Evolutionary conservation across 202 grass and related monocot genomes (phyloP).

Genomic region (Dendrocalamus latiflorus): DNA sequence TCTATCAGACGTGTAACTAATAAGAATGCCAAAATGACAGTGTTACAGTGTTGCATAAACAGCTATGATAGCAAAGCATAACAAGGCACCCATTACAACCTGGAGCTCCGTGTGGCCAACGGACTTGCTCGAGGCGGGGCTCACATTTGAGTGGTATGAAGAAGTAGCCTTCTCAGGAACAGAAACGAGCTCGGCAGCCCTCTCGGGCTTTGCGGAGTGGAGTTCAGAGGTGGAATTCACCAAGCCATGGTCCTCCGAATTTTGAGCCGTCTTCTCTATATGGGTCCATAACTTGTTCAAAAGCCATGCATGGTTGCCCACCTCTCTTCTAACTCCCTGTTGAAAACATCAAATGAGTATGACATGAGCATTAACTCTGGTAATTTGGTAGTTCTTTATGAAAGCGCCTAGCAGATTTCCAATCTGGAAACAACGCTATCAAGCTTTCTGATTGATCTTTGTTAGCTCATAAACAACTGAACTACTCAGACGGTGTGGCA

Average conservation of each 20-base stretch:
- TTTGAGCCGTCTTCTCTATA: not conserved
- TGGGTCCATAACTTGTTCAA: constrained; percentile 51
- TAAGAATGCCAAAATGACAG: not conserved
- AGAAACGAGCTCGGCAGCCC: constrained; percentile 28
- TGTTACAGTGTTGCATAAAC: constrained; percentile 50
- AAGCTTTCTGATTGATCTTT: not conserved
- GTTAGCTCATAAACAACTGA: not conserved
- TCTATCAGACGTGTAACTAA: too few species aligned
- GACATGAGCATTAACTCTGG: not conserved
- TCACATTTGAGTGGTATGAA: not conserved
- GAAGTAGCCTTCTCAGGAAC: constrained; percentile 25
- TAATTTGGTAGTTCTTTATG: not conserved
- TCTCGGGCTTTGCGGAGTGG: constrained; percentile 28
- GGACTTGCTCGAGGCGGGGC: constrained; percentile 37
- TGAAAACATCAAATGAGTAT: not conserved
- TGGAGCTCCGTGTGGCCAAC: constrained; percentile 81
- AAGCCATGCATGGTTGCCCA: constrained; percentile 68
- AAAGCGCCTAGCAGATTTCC: not conserved
- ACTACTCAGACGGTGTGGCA: not conserved
- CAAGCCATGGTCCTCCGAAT: constrained; percentile 7
- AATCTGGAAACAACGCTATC: not conserved
- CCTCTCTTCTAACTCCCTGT: constrained; percentile 90
- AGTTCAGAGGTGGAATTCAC: not conserved
- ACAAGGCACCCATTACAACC: constrained; percentile 61
- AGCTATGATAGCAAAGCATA: constrained; percentile 61